Evolutionary conservation across 768 basidiomycete species (phyloP).

Genomic region (Lentinula detonsa): DNA sequence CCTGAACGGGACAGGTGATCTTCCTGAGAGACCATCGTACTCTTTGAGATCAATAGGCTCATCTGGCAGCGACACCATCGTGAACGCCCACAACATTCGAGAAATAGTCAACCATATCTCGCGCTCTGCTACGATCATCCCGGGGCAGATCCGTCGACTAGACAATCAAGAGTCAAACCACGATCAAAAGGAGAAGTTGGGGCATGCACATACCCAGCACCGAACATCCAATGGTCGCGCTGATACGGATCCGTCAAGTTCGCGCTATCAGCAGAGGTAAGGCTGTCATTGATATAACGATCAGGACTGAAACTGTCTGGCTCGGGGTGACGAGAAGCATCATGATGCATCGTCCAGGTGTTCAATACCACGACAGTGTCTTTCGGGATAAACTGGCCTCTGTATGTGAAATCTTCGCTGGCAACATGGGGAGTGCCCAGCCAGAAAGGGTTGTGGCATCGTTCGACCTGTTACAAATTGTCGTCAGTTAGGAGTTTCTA

Average conservation of each 20-base stretch:
- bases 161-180: too few relatives aligned
- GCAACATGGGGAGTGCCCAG: slow-evolving; percentile 20
- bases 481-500: neutral
- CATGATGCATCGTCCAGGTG: slow-evolving; percentile 18
- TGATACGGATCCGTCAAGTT: slow-evolving; percentile 21
- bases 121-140: slow-evolving; percentile 26
- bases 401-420: slow-evolving; percentile 24
- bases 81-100: slow-evolving; percentile 28
- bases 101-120: slow-evolving; percentile 29
- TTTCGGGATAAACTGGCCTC: slow-evolving; percentile 24
- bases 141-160: slow-evolving; percentile 26
- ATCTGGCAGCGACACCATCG: slow-evolving; percentile 18
- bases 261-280: slow-evolving; percentile 24
- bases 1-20: slow-evolving; percentile 24
- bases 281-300: slow-evolving; percentile 24
- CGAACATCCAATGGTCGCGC: slow-evolving; percentile 32
- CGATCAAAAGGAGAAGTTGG: neutral
- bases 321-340: slow-evolving; percentile 23
- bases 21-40: slow-evolving; percentile 27
- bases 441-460: slow-evolving; percentile 19
- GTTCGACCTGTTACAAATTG: slow-evolving; percentile 11
- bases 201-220: slow-evolving; percentile 22
- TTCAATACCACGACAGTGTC: slow-evolving; percentile 23
- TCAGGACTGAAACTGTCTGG: slow-evolving; percentile 22
- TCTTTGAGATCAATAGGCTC: slow-evolving; percentile 27